Base-by-base conservation (phyloP, 2,329 filamentous ascomycete genomes). In the Triangularia verruculosa region DNA sequence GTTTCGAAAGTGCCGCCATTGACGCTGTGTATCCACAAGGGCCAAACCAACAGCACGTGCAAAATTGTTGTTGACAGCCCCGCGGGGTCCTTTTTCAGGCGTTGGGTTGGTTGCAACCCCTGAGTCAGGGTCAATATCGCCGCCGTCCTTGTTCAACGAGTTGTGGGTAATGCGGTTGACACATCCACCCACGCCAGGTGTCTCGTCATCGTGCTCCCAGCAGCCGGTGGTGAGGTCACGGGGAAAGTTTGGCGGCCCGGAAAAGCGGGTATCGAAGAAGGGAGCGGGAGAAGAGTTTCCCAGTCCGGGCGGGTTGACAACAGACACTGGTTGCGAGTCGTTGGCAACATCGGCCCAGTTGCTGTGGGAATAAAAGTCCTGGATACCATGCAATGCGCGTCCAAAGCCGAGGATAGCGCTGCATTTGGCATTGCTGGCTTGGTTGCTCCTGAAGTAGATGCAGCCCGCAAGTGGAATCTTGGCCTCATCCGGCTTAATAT, bases 311-410 rank as follows among this genome's bases (percentile, higher is more conserved):
- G 53, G 53, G 12, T 56, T 56, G 4, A 28, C 17, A 28, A 25
- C 22, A 12, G 53, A 56, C 4, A 56, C 17, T 20, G 20, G 20
- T 5, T 28, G 22, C 7, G 27, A 13, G 22, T 12, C 11, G 57
- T 59, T 51, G 3, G 32, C 30, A 12, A 51, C 20, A 61, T 70
- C 69, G 27, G 39, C 69, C 69, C 69, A 70, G 61, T 70, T 70
- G 63, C 68, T 70, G 63, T 70, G 69, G 6, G 69, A 63, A 28
- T 70, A 70, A 32, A 70, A 70, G 39, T 70, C 69, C 30, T 70
- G 69, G 15, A 70, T 43, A 9, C 69, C 69, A 30, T 70, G 69
- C 27, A 70, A 13, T 0, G 66, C 68, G 0, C 69, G 62, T 2
- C 69, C 69, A 6, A 70, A 47, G 0, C 66, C 69, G 51, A 69